Evolutionary conservation across 495 filamentous ascomycete genomes (phyloP).

Genomic region (Pseudevernia furfuracea): DNA sequence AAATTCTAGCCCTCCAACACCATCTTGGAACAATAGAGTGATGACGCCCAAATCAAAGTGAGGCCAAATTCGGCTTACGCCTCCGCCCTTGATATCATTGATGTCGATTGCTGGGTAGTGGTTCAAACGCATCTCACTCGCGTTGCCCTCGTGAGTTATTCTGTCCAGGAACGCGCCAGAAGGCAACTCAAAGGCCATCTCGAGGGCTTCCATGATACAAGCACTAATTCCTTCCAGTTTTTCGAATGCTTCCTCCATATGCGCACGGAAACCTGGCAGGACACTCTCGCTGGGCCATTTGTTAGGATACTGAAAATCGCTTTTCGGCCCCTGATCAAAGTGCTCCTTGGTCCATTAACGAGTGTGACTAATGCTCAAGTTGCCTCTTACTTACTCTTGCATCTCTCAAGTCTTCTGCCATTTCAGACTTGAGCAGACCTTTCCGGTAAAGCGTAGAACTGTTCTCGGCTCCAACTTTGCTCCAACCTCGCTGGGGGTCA

Average conservation of each 20-base stretch:
- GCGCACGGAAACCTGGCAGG: no score
- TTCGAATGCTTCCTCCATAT: slow-evolving; percentile 4
- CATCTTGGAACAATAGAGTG: slow-evolving; percentile 46
- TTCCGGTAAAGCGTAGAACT: no score
- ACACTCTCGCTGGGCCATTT: no score
- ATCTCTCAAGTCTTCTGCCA: no score
- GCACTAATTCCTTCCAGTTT: neutral
- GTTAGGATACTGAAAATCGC: no score
- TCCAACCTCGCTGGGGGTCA: no score
- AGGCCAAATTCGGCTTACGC: slow-evolving; percentile 31
- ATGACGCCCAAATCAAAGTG: slow-evolving; percentile 44
- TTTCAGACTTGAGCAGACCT: no score
- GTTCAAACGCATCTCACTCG: slow-evolving; percentile 33
- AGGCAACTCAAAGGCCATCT: slow-evolving; percentile 1
- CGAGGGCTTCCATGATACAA: slow-evolving; percentile 2
- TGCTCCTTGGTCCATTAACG: no score
- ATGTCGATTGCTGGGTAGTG: slow-evolving; percentile 35
- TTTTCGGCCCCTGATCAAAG: no score
- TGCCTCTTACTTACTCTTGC: neutral
- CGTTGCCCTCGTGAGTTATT: neutral
- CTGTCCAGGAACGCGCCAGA: neutral
- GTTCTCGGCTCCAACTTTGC: no score
- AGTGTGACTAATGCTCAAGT: no score
- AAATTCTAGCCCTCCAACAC: slow-evolving; percentile 39
- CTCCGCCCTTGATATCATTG: slow-evolving; percentile 24